A percentile compares a stretch with the other conserved stretches of the same genome.
phyloP scores from a whole-genome alignment of 83 land plant genomes.

The Thuja plicata region DNA sequence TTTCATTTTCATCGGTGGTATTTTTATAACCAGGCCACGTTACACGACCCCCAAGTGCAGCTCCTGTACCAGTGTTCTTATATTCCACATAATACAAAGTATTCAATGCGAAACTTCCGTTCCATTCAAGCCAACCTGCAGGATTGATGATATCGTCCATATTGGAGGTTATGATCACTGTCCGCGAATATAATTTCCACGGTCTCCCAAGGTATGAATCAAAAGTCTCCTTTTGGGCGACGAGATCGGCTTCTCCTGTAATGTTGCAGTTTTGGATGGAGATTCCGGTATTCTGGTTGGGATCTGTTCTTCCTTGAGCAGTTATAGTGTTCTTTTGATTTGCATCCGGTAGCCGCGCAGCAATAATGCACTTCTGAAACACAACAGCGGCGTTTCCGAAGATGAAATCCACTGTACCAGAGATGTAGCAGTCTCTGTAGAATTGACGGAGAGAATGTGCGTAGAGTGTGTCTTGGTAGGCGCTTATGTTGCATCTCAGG shows the following conservation, averaged over 20 bases:
- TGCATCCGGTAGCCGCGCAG: conserved; percentile 10
- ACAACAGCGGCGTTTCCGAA: conserved; percentile 40
- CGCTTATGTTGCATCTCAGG: conserved; percentile 22
- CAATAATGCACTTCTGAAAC: conserved; percentile 28
- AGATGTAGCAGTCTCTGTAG: conserved; percentile 28
- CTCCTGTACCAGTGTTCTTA: not conserved
- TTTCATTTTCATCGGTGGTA: not conserved
- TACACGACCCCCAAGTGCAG: not conserved
- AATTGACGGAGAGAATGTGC: conserved; percentile 29
- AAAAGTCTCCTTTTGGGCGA: not conserved
- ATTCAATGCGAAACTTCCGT: conserved; percentile 21
- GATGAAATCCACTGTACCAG: conserved; percentile 43
- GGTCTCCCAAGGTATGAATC: conserved; percentile 26
- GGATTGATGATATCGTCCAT: conserved; percentile 9
- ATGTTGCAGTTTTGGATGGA: conserved; percentile 25
- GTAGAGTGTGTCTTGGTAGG: conserved; percentile 41
- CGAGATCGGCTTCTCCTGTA: conserved; percentile 3
- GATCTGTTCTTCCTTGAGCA: conserved; percentile 33
- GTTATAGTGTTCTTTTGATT: conserved; percentile 23
- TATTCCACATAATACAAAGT: conserved; percentile 19
- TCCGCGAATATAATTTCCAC: conserved; percentile 25
- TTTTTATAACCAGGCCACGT: not conserved
- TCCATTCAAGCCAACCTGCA: conserved; percentile 29
- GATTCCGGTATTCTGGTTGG: conserved; percentile 28
- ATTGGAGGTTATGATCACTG: conserved; percentile 4